Evolutionary conservation across 1,139 yeast species (phyloP).

Genomic region (Hanseniaspora gamundiae): DNA sequence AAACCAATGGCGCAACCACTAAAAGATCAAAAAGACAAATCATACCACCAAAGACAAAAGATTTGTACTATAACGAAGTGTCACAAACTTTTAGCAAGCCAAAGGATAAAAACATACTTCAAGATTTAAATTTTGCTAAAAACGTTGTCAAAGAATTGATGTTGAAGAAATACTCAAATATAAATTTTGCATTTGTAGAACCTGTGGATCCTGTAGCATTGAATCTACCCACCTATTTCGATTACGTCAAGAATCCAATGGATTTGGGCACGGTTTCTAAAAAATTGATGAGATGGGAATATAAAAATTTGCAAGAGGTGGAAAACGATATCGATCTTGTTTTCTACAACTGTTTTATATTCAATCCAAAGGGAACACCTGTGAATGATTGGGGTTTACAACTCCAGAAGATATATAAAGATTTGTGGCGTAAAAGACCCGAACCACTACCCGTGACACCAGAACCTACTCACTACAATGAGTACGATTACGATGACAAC

Average conservation of each 20-base stretch:
- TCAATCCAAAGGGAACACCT: conserved; percentile 92
- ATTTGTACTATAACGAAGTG: conserved; percentile 70
- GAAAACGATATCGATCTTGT: conserved; percentile 73
- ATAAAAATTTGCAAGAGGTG: conserved; percentile 80
- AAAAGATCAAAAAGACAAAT: conserved; percentile 88
- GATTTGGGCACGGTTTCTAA: conserved; percentile 78
- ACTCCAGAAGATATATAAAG: conserved; percentile 72
- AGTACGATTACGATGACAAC: conserved; percentile 21
- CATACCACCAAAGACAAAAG: conserved; percentile 93
- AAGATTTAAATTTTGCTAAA: conserved; percentile 79
- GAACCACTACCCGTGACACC: conserved; percentile 51
- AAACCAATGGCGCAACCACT: conserved; percentile 9
- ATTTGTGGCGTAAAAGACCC: conserved; percentile 88
- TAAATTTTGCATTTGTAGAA: conserved; percentile 78
- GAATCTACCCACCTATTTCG: conserved; percentile 81
- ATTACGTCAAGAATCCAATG: conserved; percentile 86
- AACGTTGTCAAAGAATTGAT: conserved; percentile 70
- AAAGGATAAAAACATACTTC: conserved; percentile 80
- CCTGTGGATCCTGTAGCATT: conserved; percentile 96
- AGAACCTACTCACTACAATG: conserved; percentile 29
- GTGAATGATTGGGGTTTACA: conserved; percentile 94
- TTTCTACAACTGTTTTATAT: conserved; percentile 77
- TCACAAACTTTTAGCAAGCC: conserved; percentile 38
- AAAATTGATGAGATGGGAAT: conserved; percentile 74
- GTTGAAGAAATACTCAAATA: conserved; percentile 72